Percentiles rank a stretch among this genome's conserved stretches.
These are phyloP conservation scores for Daldinia vernicosa DNA, from an alignment of 495 filamentous ascomycete genomes.

Conservation along the genomic window DNA sequence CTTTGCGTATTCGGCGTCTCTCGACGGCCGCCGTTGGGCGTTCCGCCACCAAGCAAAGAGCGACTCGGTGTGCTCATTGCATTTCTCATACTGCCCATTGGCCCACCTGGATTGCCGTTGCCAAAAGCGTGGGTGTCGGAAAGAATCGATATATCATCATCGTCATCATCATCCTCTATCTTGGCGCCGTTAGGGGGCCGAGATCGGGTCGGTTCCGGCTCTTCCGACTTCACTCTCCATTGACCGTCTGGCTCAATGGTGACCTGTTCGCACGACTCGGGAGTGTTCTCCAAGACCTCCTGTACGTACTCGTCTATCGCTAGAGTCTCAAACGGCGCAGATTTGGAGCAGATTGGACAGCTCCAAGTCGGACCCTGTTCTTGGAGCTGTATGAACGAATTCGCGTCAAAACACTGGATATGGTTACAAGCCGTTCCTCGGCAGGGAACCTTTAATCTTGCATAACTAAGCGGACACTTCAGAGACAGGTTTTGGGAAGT, in stretches of 20 bases:
- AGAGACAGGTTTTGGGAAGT: constrained; percentile 88
- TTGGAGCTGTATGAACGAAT: constrained; percentile 89
- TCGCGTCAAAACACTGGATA: constrained; percentile 95
- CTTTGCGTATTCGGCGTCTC: constrained; percentile 53
- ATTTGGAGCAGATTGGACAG: constrained; percentile 91
- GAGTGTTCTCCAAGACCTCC: constrained; percentile 79
- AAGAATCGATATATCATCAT: constrained; percentile 73
- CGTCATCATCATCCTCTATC: constrained; percentile 73
- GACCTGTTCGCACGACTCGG: constrained; percentile 78
- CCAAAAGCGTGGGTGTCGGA: constrained; percentile 29
- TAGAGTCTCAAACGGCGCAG: constrained; percentile 78
- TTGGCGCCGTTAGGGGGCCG: constrained; percentile 47
- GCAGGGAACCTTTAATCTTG: constrained; percentile 81
- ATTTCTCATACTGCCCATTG: constrained; percentile 6
- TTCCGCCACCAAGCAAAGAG: constrained; percentile 38
- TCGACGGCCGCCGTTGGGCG: constrained; percentile 41
- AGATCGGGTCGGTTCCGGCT: constrained; percentile 39
- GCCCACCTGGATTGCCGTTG: constrained; percentile 25
- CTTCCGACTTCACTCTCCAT: constrained; percentile 64
- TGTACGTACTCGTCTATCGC: constrained; percentile 93
- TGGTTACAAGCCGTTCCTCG: constrained; percentile 83
- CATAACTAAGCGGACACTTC: constrained; percentile 88
- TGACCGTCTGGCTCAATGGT: constrained; percentile 86
- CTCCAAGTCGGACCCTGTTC: constrained; percentile 96
- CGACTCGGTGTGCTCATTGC: constrained; percentile 22